phyloP scores from a whole-genome alignment of 495 filamentous ascomycete species.

The Neohortaea acidophila region DNA sequence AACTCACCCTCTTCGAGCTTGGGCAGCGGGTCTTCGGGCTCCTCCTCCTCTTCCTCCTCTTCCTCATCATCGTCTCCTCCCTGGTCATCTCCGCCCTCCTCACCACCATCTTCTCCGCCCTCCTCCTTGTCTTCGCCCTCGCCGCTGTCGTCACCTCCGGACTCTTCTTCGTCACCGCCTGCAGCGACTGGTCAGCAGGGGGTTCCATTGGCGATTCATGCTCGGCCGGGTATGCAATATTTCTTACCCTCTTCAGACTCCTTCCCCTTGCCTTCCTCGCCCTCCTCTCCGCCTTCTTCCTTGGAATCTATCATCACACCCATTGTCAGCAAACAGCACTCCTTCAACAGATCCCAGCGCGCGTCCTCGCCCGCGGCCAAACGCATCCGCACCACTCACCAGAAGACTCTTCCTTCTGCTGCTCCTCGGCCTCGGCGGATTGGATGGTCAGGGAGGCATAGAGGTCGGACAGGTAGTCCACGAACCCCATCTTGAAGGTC shows the following conservation, averaged over 20 bases:
- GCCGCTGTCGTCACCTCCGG: constrained; percentile 22
- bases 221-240: neutral
- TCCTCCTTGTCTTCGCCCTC: constrained; percentile 36
- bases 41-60: constrained; percentile 77
- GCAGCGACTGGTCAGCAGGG: no score
- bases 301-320: neutral
- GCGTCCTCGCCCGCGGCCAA: no score
- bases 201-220: no score
- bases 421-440: constrained; percentile 43
- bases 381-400: neutral
- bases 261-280: neutral
- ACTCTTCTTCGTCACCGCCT: neutral
- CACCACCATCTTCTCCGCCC: constrained; percentile 35
- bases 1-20: constrained; percentile 79
- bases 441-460: constrained; percentile 42
- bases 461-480: constrained; percentile 49
- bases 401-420: constrained; percentile 23
- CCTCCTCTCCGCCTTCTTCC: constrained; percentile 2
- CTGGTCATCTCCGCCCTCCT: constrained; percentile 31
- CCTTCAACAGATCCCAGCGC: no score
- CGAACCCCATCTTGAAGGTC: constrained; percentile 46
- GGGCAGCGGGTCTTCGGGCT: constrained; percentile 75
- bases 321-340: neutral
- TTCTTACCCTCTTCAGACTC: neutral
- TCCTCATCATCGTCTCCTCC: constrained; percentile 39